Conservation (phyloP, 202 grass and related monocot genomes). For the Carex arenaria region DNA sequence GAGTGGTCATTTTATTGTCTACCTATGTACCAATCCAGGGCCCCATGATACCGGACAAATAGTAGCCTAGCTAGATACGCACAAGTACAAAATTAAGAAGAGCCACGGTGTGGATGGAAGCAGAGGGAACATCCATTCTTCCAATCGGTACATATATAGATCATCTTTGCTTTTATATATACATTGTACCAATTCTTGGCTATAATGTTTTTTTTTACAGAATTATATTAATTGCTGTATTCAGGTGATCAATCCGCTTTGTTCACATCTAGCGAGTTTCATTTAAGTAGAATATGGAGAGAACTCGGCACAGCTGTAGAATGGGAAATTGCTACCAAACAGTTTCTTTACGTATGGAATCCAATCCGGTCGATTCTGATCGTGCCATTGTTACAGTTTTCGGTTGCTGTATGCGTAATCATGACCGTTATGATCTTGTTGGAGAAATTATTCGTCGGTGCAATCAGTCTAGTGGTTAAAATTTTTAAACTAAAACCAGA, state of each 20-base stretch:
- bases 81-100: neutral
- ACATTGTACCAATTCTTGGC: neutral
- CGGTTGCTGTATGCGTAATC: constrained; percentile 35
- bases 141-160: constrained; percentile 5
- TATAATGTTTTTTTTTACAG: neutral
- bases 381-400: constrained; percentile 37
- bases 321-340: constrained; percentile 28
- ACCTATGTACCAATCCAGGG: neutral
- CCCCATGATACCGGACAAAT: neutral
- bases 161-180: neutral
- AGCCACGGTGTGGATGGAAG: constrained; percentile 15
- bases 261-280: neutral
- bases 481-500: constrained; percentile 37
- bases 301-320: constrained; percentile 36
- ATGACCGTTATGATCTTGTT: constrained; percentile 62
- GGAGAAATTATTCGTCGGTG: constrained; percentile 66
- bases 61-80: neutral
- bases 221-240: neutral
- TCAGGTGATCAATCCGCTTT: constrained; percentile 2
- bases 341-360: constrained; percentile 23
- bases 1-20: neutral
- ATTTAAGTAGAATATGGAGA: constrained; percentile 27
- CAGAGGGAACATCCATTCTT: constrained; percentile 12
- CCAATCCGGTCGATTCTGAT: constrained; percentile 30
- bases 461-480: constrained; percentile 27